Base-by-base conservation (phyloP, 164 flowering plant genomes). In the Chimonanthus salicifolius region DNA sequence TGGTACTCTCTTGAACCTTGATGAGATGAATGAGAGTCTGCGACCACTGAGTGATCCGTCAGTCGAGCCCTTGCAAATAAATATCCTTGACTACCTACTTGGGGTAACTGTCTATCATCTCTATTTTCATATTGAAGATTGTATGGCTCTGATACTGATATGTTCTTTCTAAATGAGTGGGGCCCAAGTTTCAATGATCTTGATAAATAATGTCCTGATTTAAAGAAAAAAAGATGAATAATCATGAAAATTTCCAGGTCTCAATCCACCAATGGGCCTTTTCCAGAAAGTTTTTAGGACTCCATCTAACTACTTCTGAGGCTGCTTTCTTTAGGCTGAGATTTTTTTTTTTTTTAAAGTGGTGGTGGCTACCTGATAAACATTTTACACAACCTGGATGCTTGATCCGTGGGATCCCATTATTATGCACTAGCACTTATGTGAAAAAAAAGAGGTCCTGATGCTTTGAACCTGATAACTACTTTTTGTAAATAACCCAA, bases 61-160 rank as follows among this genome's bases (percentile, higher is more conserved):
- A 48, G 20, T 79, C 13, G 92, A 91, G 80, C 96, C 99, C 54
- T 79, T 94, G 85, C 92, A 89, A 81, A 91, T 94, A 54, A 94
- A 92, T 80, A 69, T 90, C 67, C 90, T 92, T 78, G 97, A 94
- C 79, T 94, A 91, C 81, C 80, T 92, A 10, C 78, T 92, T 66
- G 99, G 99, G 92, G 97, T 94, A 88, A 84, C 21, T 5, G 33
- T 76, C 64, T 48, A 11, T 6, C 51, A 13, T 11, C 21, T 54
- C 16, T 54, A 13, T 13, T 13, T 54, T 54, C 11, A 54, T 9
- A 5, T 11, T 54, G 15, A 54, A 15, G 13, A 2, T 51, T 51
- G 16, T 54, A 54, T 2, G 11, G 60, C 16, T 6, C 60, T 54
- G 60, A 54, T 54, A n/a, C 60, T 54, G n/a, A 54, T 11, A 13